These are phyloP conservation scores for Brassica carinata DNA, from an alignment of 345 rosid genomes.

Conservation along the genomic window DNA sequence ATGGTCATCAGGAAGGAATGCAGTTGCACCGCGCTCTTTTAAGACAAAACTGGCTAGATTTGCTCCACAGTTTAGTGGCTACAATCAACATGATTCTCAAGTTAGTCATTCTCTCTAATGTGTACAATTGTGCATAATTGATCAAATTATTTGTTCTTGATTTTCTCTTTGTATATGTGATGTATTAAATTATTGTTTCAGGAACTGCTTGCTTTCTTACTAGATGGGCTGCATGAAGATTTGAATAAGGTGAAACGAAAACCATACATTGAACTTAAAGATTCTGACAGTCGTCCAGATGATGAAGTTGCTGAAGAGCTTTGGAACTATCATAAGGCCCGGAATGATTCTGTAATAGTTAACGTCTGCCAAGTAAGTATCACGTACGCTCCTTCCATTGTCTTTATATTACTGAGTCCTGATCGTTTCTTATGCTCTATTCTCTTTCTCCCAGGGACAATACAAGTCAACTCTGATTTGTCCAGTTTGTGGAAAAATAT, in stretches of 20 bases:
- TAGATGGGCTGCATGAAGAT: constrained; percentile 98
- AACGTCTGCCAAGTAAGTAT: constrained; percentile 83
- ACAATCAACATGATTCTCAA: constrained; percentile 99
- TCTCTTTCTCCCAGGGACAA: constrained; percentile 70
- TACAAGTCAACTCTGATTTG: constrained; percentile 96
- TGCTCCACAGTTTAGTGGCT: constrained; percentile 99
- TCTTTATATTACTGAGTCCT: constrained; percentile 4
- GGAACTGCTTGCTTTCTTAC: constrained; percentile 93
- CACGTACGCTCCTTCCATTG: constrained; percentile 16
- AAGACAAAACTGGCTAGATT: constrained; percentile 91
- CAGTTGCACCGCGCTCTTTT: constrained; percentile 82
- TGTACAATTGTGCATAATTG: background rate
- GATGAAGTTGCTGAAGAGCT: constrained; percentile 90
- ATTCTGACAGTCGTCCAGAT: constrained; percentile 77
- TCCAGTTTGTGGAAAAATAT: constrained; percentile 83
- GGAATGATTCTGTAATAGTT: constrained; percentile 94
- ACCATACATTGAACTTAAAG: constrained; percentile 91
- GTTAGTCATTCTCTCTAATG: constrained; percentile 45
- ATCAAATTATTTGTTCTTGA: background rate
- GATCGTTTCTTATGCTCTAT: constrained; percentile 23
- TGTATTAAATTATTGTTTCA: constrained; percentile 30
- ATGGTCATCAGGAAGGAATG: constrained; percentile 81
- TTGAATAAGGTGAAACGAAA: constrained; percentile 89
- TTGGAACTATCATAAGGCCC: constrained; percentile 95
- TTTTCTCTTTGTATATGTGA: background rate